Base-by-base conservation (phyloP, 2,329 filamentous ascomycete species). In the Didymella sp. region DNA sequence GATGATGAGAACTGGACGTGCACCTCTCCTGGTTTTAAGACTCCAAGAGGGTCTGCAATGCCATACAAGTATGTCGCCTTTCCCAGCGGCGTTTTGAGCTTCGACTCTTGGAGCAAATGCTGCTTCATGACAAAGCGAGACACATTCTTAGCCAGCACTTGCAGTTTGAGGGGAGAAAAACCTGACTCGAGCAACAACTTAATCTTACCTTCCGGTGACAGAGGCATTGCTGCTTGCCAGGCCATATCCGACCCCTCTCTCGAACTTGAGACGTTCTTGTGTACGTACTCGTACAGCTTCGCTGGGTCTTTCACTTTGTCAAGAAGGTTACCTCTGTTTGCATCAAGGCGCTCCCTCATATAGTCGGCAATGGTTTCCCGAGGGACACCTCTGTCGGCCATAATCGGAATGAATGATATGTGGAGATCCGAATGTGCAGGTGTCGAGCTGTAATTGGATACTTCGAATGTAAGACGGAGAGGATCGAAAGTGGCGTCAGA, bases 331-430 rank as follows among this genome's bases (percentile, higher is more conserved):
- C 81, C 76, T 2, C 89, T 78, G 7, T 88, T 83, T 1, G 75
- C 69, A 1, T 79, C 67, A 0, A 91, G 74, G 1, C 82, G 80
- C 0, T 80, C 71, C 0, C 67, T 70, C 4, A 90, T 77, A 6
- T 87, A 75, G 0, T 76, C 57, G 0, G 78, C 77, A 0, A 93
- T 77, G 0, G 74, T 71, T 0, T 76, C 43, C 6, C 69, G 69
- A 9, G 84, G 65, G 0, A 80, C 77, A 0, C 88, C 84, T 27
- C 86, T 80, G 30, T 89, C 84, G 17, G 86, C 78, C 0, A 94
- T 75, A 0, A 94, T 85, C 0, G 87, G 85, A 2, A 94, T 81
- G 46, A 92, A 86, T 25, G 90, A 88, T 0, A 84, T 76, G 64
- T 92, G 90, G 0, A 93, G 76, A 0, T 79, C 77, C 0, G 87